Evolutionary conservation across 352 stramenopile genomes (phyloP), one percentile per base, ranked within the genome.

Genomic region (Globisporangium ultimum): DNA sequence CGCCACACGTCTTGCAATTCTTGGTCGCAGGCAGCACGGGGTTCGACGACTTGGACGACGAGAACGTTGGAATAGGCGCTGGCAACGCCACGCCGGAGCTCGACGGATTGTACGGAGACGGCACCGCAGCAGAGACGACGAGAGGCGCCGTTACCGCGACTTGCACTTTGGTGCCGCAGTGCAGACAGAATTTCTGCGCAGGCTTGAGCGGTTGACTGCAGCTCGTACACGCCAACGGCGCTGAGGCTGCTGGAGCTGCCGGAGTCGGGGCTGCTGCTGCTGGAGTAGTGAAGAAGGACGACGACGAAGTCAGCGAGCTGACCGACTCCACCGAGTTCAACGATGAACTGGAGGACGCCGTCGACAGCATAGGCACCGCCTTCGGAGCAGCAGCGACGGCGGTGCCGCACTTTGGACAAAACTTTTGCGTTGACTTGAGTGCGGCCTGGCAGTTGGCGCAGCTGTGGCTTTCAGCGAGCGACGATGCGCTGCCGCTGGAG

Each of bases 381-480:
- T 66, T 45, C 9, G 62, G 47, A 21, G 64, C 22, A 46, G 64
- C 38, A 21, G 64, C 22, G 41, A 61, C 38, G 10, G 70, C 70
- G 12, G 77, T 76, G 24, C 84, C 84, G 51, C 84, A 93, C 46
- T 89, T 84, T 6, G 75, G 81, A 50, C 84, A 93, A 60, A 93
- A 93, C 58, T 93, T 93, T 50, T 93, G 84, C 34, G 77, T 71
- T 10, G 79, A 49, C 54, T 86, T 87, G 34, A 91, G 66, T 28
- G 64, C 66, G 24, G 71, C 71, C 42, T 73, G 65, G 51, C 81
- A 91, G 41, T 62, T 76, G 21, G 56, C 48, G 47, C 79, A 89
- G 43, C 49, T 75, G 49, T 77, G 58, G 0, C 64, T 49, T 0
- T 50, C 56, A n/a, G 24, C 24, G 24, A 71, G 57, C 18, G 71